phyloP scores from a whole-genome alignment of 345 rosid species.

The Pistacia atlantica region DNA sequence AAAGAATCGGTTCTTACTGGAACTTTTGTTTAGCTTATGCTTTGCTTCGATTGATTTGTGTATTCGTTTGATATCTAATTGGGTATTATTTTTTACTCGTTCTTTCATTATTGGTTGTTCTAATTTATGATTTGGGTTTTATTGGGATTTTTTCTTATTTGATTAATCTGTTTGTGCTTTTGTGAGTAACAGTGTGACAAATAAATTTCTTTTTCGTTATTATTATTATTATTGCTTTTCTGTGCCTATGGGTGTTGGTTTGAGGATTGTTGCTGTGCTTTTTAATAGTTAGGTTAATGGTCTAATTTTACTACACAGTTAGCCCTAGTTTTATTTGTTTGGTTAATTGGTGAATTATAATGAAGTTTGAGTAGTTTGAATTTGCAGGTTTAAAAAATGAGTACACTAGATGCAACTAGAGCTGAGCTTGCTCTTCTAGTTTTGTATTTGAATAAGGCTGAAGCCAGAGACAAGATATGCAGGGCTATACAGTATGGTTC shows the following conservation, averaged over 20 bases:
- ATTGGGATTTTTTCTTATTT: not conserved
- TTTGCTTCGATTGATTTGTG: not conserved
- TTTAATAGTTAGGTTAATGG: not conserved
- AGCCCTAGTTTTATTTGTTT: not conserved
- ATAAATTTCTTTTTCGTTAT: no score
- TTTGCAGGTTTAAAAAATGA: constrained; percentile 53
- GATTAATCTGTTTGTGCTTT: not conserved
- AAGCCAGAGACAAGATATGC: constrained; percentile 99
- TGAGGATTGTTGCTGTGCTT: not conserved
- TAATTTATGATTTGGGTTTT: not conserved
- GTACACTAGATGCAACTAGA: constrained; percentile 74
- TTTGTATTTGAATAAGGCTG: constrained; percentile 91
- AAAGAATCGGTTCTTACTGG: not conserved
- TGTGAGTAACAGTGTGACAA: no score
- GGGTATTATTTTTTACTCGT: not conserved
- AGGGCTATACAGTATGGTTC: constrained; percentile 99
- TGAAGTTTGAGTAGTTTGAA: constrained; percentile 2
- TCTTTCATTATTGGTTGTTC: not conserved
- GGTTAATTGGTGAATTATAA: not conserved
- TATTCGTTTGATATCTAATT: not conserved
- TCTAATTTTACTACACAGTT: not conserved
- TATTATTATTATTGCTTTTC: not conserved
- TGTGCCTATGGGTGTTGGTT: not conserved
- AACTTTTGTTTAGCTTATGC: not conserved
- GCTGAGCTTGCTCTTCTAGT: constrained; percentile 87